Evolutionary conservation across 2,329 filamentous ascomycete genomes (phyloP), one percentile per base, ranked within the genome.

Genomic region (Trichoderma sp.): DNA sequence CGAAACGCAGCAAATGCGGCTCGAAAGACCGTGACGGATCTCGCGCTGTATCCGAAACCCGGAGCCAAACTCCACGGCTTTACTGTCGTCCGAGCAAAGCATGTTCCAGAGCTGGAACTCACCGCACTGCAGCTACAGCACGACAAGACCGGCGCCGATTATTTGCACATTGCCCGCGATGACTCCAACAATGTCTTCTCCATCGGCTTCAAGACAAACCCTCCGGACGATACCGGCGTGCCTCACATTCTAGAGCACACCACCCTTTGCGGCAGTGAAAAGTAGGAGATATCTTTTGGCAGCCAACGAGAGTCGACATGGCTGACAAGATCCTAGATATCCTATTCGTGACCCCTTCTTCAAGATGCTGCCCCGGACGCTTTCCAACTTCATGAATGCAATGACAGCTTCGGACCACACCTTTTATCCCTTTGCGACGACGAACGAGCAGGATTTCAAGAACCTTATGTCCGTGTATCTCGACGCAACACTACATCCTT

Each of bases 361-460:
- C 86, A 99, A 98, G 87, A 99, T 99, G 96, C 87, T 99, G 31
- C 96, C 96, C 27, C 90, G 96, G 74, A 97, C 96, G 5, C 86
- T 99, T n/a, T 97, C 96, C 72, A 99, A 98, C 81, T 99, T 97
- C 78, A 99, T 99, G 96, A 99, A 99, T 80, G 96, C 96, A 71
- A 97, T 98, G 78, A 99, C 96, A 53, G 94, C 94, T 31, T 92
- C 94, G 27, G 95, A 98, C 77, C 94, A 99, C 79, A 99, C 96
- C 13, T 97, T 93, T 74, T 99, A 99, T 77, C 96, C 96, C 2
- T 99, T 99, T 80, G 94, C 96, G 68, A 99, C 96, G 2, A 99
- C 96, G 29, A 99, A 99, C 76, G 85, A 89, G 24, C 93, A 97
- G 79, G 96, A 99, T 76, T 99, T 96, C 81, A 92, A 92, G 80